A percentile compares a stretch with the other conserved stretches of the same genome.
Evolutionary conservation across 2,329 filamentous ascomycete species (phyloP).

Genomic region (Penicillium olsonii): DNA sequence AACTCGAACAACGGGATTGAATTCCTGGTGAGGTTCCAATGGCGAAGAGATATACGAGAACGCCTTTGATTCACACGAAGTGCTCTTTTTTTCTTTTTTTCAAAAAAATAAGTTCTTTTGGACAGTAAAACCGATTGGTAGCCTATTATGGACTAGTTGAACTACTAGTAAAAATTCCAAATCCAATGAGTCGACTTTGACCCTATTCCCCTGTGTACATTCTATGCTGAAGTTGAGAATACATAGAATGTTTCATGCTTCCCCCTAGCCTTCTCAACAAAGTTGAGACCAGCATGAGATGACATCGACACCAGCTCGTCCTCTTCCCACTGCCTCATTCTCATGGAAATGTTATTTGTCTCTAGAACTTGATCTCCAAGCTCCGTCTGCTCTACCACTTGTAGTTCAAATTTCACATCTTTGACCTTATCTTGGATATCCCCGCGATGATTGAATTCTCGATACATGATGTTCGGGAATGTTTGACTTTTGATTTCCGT

Average conservation of each 20-base stretch:
- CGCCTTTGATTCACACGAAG: too few species aligned
- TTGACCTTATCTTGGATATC: slow-evolving; percentile 2
- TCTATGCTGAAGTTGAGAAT: not conserved
- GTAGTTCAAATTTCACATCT: slow-evolving; percentile 2
- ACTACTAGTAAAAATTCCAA: too few species aligned
- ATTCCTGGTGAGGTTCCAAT: too few species aligned
- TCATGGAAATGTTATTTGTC: slow-evolving; percentile 5
- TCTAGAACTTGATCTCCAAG: slow-evolving; percentile 1
- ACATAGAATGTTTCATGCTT: slow-evolving; percentile 7
- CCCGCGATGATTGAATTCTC: slow-evolving; percentile 5
- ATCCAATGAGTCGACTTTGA: too few species aligned
- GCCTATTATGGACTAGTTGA: too few species aligned
- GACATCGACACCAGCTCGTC: not conserved
- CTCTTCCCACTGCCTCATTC: slow-evolving; percentile 2
- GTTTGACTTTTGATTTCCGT: not conserved
- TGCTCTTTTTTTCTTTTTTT: too few species aligned
- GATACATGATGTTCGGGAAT: slow-evolving; percentile 3
- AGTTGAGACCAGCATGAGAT: not conserved
- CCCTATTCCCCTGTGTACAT: not conserved
- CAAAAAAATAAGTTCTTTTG: too few species aligned
- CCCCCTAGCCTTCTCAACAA: not conserved
- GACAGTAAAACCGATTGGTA: too few species aligned
- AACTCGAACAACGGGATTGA: too few species aligned
- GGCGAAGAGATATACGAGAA: too few species aligned
- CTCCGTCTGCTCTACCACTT: not conserved